phyloP scores from a whole-genome alignment of 495 filamentous ascomycete genomes.

The Hypoxylon subgilvum region DNA sequence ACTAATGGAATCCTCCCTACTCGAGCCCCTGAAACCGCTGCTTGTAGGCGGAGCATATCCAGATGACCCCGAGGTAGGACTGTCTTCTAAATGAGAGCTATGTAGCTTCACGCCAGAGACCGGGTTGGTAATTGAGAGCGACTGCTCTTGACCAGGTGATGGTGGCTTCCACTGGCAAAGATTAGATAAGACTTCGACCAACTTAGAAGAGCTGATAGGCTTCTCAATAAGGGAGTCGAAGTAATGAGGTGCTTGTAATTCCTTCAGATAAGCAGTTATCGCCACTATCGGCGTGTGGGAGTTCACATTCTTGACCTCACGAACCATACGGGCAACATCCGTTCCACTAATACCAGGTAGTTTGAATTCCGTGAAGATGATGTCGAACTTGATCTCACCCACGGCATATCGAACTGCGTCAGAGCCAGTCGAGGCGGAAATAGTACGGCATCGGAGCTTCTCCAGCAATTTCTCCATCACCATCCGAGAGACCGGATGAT shows the following conservation, averaged over 20 bases:
- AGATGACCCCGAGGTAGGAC: conserved; percentile 82
- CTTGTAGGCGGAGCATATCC: conserved; percentile 70
- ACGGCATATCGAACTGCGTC: conserved; percentile 92
- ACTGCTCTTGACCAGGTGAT: conserved; percentile 54
- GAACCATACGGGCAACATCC: conserved; percentile 95
- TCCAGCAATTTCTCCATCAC: conserved; percentile 97
- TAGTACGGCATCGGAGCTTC: conserved; percentile 93
- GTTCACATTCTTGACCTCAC: conserved; percentile 92
- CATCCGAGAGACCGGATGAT: conserved; percentile 94
- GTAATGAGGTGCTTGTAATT: conserved; percentile 89
- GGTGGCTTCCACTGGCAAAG: conserved; percentile 94
- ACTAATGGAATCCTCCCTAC: conserved; percentile 82
- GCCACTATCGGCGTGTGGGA: conserved; percentile 94
- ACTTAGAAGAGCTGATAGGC: conserved; percentile 85
- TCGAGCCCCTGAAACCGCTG: conserved; percentile 76
- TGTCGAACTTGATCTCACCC: conserved; percentile 93
- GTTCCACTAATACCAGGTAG: conserved; percentile 92
- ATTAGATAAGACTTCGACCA: conserved; percentile 81
- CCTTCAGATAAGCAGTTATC: conserved; percentile 96
- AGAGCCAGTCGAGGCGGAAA: conserved; percentile 82
- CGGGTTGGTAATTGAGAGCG: conserved; percentile 53
- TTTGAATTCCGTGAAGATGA: conserved; percentile 97
- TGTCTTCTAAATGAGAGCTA: conserved; percentile 70
- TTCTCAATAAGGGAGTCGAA: conserved; percentile 96
- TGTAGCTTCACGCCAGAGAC: conserved; percentile 70